Evolutionary conservation across 306 rosid genomes (phyloP).

Genomic region (Mimosa pudica): DNA sequence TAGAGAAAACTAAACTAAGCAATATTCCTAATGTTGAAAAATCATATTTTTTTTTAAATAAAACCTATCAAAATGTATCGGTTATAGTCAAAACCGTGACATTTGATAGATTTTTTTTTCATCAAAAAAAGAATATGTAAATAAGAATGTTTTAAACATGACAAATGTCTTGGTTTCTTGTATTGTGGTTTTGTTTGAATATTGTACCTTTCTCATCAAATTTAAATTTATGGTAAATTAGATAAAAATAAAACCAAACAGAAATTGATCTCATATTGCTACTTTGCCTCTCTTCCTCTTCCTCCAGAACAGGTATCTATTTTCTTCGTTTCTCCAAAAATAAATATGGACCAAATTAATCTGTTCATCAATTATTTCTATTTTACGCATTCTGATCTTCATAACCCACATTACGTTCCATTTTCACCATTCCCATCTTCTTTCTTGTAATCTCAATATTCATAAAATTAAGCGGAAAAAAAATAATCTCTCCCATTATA

Average conservation of each 20-base stretch:
- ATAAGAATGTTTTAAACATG: no score
- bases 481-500: neutral
- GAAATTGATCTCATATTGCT: constrained; percentile 32
- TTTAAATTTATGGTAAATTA: neutral
- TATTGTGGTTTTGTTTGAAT: neutral
- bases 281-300: constrained; percentile 27
- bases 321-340: constrained; percentile 3
- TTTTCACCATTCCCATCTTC: neutral
- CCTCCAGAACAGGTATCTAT: constrained; percentile 49
- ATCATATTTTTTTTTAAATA: no score
- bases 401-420: constrained; percentile 23
- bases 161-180: no score
- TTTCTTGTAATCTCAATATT: constrained; percentile 14
- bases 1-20: no score
- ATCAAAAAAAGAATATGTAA: no score
- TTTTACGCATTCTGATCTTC: neutral
- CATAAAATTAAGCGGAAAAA: neutral
- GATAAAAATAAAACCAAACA: constrained; percentile 12
- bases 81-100: no score
- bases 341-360: neutral
- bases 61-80: no score
- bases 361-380: neutral
- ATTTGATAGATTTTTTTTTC: no score
- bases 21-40: no score
- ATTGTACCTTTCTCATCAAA: neutral